Evolutionary conservation across 805 yeast species (phyloP), one percentile per base, ranked within the genome.

Genomic region (Kodamaea hsintzibuensis): DNA sequence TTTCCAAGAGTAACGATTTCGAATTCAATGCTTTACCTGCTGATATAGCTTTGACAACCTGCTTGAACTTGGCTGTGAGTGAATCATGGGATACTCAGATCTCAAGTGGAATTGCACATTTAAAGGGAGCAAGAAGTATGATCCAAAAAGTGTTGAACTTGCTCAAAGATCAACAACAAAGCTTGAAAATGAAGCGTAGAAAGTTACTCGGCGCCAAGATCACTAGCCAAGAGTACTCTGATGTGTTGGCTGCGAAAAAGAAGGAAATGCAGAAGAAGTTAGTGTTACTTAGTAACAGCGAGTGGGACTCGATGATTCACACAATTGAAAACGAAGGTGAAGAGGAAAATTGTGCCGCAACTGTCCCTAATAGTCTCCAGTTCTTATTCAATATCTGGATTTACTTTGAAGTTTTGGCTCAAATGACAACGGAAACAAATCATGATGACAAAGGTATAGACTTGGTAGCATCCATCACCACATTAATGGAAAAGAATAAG

Each of bases 31-130:
- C 61, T 12, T 70, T 82, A 27, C 85, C 86, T 2, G 83, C 84
- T 9, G 89, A 84, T 57, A 83, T 85, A 10, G 89, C 89, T 1
- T 69, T 86, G 17, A 83, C 87, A 0, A 82, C 89, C 0, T 85
- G 89, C 55, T 64, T 86, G 53, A 81, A 83, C 17, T 69, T 86
- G 52, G 86, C 89, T 0, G 79, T 83, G 55, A 80, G 87, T 40
- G 90, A 86, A 63, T 77, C 86, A 0, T 85, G 90, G 90, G 86
- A 84, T 62, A 79, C 84, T 10, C 86, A 82, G 54, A 84, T 81
- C 3, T 78, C 87, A 2, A 82, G 87, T 19, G 89, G 90, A 10
- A 82, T 85, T 51, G 85, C 87, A 1, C 91, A 85, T 67, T 71
- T 85, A 54, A 82, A 80, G 61, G 89, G 90, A 30, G 89, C 89